phyloP scores from a whole-genome alignment of 208 protist genomes.

The Zelonia costaricensis region DNA sequence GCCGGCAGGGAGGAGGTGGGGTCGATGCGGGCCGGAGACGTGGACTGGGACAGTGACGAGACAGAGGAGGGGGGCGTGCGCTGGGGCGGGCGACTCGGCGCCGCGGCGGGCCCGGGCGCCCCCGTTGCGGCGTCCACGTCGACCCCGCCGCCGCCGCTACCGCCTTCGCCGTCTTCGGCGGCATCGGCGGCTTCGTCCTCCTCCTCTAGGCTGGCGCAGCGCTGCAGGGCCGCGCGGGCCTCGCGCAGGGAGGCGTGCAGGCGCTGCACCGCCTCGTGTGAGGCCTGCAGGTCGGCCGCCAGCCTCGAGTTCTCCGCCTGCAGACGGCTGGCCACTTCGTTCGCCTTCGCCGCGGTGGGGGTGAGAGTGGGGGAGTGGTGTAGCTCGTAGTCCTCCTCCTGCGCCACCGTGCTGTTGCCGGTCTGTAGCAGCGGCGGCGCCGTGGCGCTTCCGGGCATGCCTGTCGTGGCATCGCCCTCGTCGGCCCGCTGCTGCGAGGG shows the following conservation, averaged over 20 bases:
- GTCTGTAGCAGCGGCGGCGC: too few relatives aligned
- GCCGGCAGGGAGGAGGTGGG: neutral
- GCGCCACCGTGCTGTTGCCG: neutral
- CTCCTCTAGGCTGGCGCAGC: neutral
- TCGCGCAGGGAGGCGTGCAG: conserved; percentile 15
- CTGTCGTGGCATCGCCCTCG: too few relatives aligned
- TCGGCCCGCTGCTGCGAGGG: too few relatives aligned
- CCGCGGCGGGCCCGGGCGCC: neutral
- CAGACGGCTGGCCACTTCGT: conserved; percentile 5
- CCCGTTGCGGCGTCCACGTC: neutral
- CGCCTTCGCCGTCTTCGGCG: too few relatives aligned
- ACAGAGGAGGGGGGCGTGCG: neutral
- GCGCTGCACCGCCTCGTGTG: conserved; percentile 7
- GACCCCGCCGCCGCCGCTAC: too few relatives aligned
- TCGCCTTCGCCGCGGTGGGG: neutral
- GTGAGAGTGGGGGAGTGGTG: neutral
- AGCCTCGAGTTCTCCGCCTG: conserved; percentile 11
- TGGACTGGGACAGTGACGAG: conserved; percentile 7
- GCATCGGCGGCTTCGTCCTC: neutral
- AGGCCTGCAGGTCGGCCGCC: conserved; percentile 15
- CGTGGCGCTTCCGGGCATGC: too few relatives aligned
- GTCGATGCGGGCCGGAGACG: neutral
- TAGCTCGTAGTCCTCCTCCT: too few relatives aligned
- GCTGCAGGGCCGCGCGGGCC: conserved; percentile 4
- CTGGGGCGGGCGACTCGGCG: neutral